phyloP scores from a whole-genome alignment of 2,329 filamentous ascomycete genomes.

The Pyrenophora seminiperda region DNA sequence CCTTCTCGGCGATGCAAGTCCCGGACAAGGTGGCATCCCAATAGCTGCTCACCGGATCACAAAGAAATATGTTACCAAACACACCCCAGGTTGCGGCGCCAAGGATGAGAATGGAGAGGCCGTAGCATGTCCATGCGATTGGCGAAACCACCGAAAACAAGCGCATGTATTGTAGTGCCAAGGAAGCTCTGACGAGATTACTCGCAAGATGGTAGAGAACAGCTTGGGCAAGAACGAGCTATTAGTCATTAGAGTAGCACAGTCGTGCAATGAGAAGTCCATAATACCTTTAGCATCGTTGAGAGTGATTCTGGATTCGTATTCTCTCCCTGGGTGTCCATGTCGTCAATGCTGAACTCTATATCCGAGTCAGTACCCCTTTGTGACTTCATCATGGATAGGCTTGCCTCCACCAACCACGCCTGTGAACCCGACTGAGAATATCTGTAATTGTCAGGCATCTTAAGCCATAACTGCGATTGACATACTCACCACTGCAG shows the following conservation, averaged over 20 bases:
- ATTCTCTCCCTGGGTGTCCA: not conserved
- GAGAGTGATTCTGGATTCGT: conserved; percentile 5
- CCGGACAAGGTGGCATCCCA: conserved; percentile 30
- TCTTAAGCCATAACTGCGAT: too few species aligned
- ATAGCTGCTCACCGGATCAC: conserved; percentile 33
- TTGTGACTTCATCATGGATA: not conserved
- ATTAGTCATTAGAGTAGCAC: not conserved
- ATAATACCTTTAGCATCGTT: conserved; percentile 17
- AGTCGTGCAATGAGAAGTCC: not conserved
- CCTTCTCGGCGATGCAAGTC: conserved; percentile 29
- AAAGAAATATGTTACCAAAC: conserved; percentile 38
- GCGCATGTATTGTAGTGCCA: conserved; percentile 39
- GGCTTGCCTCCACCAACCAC: conserved; percentile 31
- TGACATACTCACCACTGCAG: conserved; percentile 29
- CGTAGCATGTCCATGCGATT: conserved; percentile 20
- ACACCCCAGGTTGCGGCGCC: conserved; percentile 34
- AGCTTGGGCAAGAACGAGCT: conserved; percentile 41
- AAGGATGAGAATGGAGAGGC: conserved; percentile 23
- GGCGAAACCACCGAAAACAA: conserved; percentile 27
- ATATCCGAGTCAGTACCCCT: not conserved
- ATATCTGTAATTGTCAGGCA: conserved; percentile 22
- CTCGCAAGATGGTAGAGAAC: conserved; percentile 40
- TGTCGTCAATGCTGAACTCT: conserved; percentile 18
- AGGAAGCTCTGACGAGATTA: conserved; percentile 42
- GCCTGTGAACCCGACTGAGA: conserved; percentile 36